Evolutionary conservation across 208 protist genomes (phyloP).

Genomic region (Crithidia brevicula): DNA sequence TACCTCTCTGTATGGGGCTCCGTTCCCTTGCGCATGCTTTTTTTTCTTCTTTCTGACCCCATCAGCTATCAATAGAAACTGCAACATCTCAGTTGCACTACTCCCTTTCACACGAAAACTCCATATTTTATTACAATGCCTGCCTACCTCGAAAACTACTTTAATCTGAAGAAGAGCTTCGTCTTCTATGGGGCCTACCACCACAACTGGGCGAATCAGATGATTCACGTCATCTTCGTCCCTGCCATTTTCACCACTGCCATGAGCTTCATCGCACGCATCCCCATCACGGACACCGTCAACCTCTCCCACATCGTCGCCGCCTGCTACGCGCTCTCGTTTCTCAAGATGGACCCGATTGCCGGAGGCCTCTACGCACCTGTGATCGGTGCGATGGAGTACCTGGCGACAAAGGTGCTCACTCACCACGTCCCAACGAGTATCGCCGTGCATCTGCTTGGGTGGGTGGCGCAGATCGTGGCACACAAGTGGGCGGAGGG

Average conservation of each 20-base stretch:
- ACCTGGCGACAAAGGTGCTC: conserved; percentile 34
- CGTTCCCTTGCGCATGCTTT: no score
- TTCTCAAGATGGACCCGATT: conserved; percentile 66
- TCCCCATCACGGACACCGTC: conserved; percentile 38
- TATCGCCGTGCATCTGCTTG: conserved; percentile 46
- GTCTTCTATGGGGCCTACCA: conserved; percentile 81
- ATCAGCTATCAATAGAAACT: no score
- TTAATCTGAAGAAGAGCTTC: conserved; percentile 66
- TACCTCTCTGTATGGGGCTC: no score
- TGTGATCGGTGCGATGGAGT: conserved; percentile 48
- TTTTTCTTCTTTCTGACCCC: no score
- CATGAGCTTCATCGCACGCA: conserved; percentile 46
- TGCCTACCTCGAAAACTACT: conserved; percentile 58
- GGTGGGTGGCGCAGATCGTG: conserved; percentile 68
- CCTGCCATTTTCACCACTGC: conserved; percentile 74
- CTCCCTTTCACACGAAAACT: no score
- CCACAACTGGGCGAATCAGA: conserved; percentile 61
- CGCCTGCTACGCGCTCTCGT: conserved; percentile 52
- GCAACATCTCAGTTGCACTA: no score
- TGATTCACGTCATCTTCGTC: conserved; percentile 80
- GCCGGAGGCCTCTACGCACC: conserved; percentile 58
- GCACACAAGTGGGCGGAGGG: conserved; percentile 58
- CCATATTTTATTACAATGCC: conserved; percentile 17
- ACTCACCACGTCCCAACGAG: conserved; percentile 28
- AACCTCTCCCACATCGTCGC: conserved; percentile 54